Evolutionary conservation across 352 stramenopile genomes (phyloP), one percentile per base, ranked within the genome.

Genomic region (Globisporangium viniferum): DNA sequence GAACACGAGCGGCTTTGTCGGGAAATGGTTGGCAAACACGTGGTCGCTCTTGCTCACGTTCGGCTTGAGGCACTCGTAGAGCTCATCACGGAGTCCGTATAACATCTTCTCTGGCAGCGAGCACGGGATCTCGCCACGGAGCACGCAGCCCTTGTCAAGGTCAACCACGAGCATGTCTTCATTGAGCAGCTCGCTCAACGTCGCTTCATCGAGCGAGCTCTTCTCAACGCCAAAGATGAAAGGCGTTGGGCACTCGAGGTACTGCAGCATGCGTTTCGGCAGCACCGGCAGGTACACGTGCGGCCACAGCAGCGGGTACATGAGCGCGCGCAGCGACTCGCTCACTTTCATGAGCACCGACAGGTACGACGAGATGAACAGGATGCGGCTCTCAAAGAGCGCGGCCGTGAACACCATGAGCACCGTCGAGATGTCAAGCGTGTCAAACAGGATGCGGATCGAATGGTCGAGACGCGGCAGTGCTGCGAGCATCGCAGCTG

Each of bases 251-350:
- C 88, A 96, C 60, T 96, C 85, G 20, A 96, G 76, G 61, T 92
- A 94, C 73, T 92, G 84, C 20, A 94, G 73, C 83, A 96, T 90
- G 59, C 80, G 75, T 8, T 76, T 80, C 3, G 89, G 89, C 31
- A 97, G 75, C 48, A 97, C 78, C 0, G 87, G 89, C 7, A 93
- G 70, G 69, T 96, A 97, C 51, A 95, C 86, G 62, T 97, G 90
- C 29, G 89, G 88, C 90, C 90, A 97, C 20, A 86, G 73, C 20
- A 97, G 67, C 5, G 90, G 90, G 41, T 91, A 90, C 79, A 97
- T 88, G n/a, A 97, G 80, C 29, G 86, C 77, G 57, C 86, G 85
- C 35, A 95, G 69, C 0, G 88, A 85, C 66, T 96, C 89, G 61
- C 75, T 76, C 18, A 91, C 85, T 57, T 91, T 92, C 76, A 94